Conservation (phyloP, 176 grass and related monocot genomes). For the Oryza officinalis region DNA sequence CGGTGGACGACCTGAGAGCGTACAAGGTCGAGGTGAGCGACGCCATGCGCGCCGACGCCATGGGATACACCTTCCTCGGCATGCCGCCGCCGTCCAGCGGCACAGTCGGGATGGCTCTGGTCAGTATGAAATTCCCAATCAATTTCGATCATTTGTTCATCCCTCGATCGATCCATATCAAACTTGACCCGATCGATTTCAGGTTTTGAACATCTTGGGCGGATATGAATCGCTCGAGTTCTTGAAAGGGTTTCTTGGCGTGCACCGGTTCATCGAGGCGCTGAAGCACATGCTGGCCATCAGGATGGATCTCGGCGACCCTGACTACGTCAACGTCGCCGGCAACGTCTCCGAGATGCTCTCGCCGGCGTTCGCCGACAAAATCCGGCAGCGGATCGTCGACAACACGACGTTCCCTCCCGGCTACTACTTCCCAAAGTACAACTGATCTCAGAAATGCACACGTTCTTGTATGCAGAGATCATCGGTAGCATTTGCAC, state of each 20-base stretch:
- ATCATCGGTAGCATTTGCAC: too few species aligned
- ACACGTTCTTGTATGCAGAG: background rate
- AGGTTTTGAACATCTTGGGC: conserved; percentile 72
- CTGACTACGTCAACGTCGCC: conserved; percentile 59
- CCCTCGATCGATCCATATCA: background rate
- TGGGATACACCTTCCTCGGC: conserved; percentile 81
- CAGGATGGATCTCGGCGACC: conserved; percentile 84
- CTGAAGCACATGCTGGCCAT: conserved; percentile 76
- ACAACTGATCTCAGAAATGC: background rate
- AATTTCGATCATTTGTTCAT: background rate
- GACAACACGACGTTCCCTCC: conserved; percentile 82
- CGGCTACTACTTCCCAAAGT: conserved; percentile 78
- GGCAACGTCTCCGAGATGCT: conserved; percentile 64
- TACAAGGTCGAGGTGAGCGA: conserved; percentile 54
- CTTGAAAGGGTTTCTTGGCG: conserved; percentile 57
- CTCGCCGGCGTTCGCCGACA: conserved; percentile 57
- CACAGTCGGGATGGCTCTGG: conserved; percentile 68
- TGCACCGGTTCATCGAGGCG: conserved; percentile 77
- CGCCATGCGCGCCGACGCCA: conserved; percentile 52
- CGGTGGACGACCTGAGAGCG: conserved; percentile 50
- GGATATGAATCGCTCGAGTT: conserved; percentile 67
- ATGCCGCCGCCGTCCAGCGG: conserved; percentile 93
- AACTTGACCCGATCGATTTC: background rate
- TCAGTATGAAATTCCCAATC: conserved; percentile 27
- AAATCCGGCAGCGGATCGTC: conserved; percentile 50